Percentiles rank a stretch among this genome's conserved stretches.
Conservation (phyloP, 163 green algal genomes). For the Chlorella variabilis region DNA sequence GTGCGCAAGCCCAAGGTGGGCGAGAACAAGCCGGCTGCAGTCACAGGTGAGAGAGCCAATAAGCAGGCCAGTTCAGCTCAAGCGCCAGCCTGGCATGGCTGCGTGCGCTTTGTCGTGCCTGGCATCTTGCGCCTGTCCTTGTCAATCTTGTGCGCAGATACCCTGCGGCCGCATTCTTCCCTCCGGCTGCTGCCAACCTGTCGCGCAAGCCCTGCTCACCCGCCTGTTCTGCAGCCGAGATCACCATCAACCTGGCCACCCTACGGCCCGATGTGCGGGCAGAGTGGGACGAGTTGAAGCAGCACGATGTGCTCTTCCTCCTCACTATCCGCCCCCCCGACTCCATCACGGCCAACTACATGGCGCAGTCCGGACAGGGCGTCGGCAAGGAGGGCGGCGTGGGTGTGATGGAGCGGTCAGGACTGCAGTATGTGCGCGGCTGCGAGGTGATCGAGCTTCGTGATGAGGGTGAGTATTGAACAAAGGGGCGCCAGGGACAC, state of each 20-base stretch:
- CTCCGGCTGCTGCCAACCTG: no score
- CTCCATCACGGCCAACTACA: constrained; percentile 35
- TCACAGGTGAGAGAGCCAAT: constrained; percentile 70
- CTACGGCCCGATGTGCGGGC: constrained; percentile 71
- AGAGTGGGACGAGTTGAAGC: constrained; percentile 91
- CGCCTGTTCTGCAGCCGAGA: constrained; percentile 24
- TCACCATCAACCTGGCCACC: constrained; percentile 32
- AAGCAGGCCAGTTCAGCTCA: constrained; percentile 27
- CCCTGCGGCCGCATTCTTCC: not conserved
- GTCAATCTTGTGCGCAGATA: not conserved
- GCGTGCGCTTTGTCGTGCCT: not conserved
- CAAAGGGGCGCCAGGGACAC: constrained; percentile 79
- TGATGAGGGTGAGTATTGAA: constrained; percentile 61
- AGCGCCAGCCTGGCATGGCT: not conserved
- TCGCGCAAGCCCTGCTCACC: not conserved
- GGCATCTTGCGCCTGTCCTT: no score
- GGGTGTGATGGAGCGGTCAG: constrained; percentile 46
- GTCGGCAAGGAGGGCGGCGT: not conserved
- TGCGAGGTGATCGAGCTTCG: constrained; percentile 83
- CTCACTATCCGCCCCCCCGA: constrained; percentile 72
- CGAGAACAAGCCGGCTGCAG: constrained; percentile 83
- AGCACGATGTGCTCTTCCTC: constrained; percentile 98
- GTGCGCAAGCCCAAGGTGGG: constrained; percentile 79
- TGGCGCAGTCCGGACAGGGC: constrained; percentile 23
- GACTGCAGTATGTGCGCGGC: constrained; percentile 81